phyloP scores from a whole-genome alignment of 2,329 filamentous ascomycete genomes.

The Beauveria sp. region DNA sequence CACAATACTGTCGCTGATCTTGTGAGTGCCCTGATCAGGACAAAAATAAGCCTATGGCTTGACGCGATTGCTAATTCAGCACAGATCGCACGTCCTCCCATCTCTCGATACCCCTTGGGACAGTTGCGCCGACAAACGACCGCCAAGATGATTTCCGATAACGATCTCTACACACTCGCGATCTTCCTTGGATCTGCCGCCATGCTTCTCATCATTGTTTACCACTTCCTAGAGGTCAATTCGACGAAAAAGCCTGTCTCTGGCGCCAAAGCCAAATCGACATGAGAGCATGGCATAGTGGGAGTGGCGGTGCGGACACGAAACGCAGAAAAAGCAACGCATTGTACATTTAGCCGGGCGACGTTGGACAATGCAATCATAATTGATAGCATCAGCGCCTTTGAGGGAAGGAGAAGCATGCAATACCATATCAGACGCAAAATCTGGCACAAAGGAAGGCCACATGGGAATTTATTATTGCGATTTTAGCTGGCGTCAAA shows the following conservation, averaged over 20 bases:
- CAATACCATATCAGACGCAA: not conserved
- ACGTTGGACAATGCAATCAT: not conserved
- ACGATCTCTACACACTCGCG: slow-evolving; percentile 82
- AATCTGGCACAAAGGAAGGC: not conserved
- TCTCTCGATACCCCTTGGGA: not conserved
- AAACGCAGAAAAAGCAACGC: not conserved
- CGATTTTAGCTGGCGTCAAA: not conserved
- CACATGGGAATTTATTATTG: not conserved
- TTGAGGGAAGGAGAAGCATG: not conserved
- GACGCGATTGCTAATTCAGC: not conserved
- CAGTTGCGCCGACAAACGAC: slow-evolving; percentile 12
- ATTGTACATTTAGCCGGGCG: slow-evolving; percentile 4
- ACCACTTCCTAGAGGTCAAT: slow-evolving; percentile 96
- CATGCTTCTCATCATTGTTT: slow-evolving; percentile 88
- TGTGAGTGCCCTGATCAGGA: not conserved
- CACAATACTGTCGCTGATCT: not conserved
- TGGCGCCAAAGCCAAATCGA: slow-evolving; percentile 16
- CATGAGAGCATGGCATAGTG: not conserved
- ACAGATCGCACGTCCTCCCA: not conserved
- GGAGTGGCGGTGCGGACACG: not conserved
- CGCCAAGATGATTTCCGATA: slow-evolving; percentile 84
- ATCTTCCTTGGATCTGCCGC: slow-evolving; percentile 85
- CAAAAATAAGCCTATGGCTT: not conserved
- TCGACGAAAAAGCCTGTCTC: slow-evolving; percentile 12
- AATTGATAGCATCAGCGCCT: not conserved